Conservation (phyloP, 2,329 filamentous ascomycete species). For the Calonectria hongkongensis region DNA sequence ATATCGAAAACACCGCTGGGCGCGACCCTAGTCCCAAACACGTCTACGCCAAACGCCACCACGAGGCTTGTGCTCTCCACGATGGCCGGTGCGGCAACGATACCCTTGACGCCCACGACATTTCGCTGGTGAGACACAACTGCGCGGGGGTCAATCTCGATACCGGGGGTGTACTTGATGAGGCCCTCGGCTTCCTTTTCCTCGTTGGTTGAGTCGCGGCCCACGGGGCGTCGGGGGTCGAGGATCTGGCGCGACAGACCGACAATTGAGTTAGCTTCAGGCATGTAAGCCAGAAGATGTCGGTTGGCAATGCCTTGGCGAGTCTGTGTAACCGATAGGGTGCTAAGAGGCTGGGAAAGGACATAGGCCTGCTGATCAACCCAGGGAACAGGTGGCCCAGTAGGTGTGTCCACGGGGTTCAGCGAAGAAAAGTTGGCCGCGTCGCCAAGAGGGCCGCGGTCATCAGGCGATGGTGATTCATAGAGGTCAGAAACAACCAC, state of each 20-base stretch:
- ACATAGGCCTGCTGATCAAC: constrained; percentile 88
- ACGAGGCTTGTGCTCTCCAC: constrained; percentile 95
- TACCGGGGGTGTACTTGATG: constrained; percentile 81
- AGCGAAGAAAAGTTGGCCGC: constrained; percentile 86
- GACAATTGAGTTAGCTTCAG: constrained; percentile 83
- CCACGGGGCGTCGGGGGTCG: constrained; percentile 90
- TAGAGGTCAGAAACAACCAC: constrained; percentile 92
- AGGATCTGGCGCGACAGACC: constrained; percentile 86
- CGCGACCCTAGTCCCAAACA: constrained; percentile 90
- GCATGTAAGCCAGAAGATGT: constrained; percentile 86
- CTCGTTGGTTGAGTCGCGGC: constrained; percentile 85
- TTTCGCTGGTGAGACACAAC: constrained; percentile 89
- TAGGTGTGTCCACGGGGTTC: constrained; percentile 75
- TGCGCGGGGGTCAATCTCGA: constrained; percentile 90
- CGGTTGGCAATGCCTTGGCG: constrained; percentile 92
- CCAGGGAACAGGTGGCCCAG: constrained; percentile 78
- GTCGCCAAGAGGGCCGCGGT: constrained; percentile 85
- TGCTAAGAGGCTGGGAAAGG: constrained; percentile 85
- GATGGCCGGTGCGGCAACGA: constrained; percentile 85
- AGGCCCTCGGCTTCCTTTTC: constrained; percentile 89
- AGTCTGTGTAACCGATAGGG: constrained; percentile 90
- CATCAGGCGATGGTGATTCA: constrained; percentile 88
- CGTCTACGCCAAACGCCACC: constrained; percentile 90
- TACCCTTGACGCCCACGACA: constrained; percentile 82
- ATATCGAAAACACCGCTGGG: constrained; percentile 95